phyloP scores from a whole-genome alignment of 2,329 filamentous ascomycete species.

The Venturia oleaginea region DNA sequence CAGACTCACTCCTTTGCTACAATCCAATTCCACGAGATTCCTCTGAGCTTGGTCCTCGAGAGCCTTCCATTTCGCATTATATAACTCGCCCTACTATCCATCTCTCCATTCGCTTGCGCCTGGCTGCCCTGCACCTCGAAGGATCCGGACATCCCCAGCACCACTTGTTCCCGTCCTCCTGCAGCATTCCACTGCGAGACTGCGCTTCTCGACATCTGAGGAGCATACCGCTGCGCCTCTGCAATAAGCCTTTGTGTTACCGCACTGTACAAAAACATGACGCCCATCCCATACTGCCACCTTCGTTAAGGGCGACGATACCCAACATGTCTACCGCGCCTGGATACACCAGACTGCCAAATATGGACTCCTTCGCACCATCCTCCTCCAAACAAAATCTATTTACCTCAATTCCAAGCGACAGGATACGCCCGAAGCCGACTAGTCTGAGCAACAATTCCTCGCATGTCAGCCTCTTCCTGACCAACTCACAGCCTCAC shows the following conservation, averaged over 20 bases:
- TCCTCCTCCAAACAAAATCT: not conserved
- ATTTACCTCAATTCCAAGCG: constrained; percentile 12
- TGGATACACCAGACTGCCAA: not conserved
- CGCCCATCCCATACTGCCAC: not conserved
- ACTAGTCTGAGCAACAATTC: constrained; percentile 18
- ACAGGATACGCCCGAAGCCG: constrained; percentile 9
- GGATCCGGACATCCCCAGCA: not conserved
- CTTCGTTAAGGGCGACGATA: not conserved
- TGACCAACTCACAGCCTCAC: constrained; percentile 4
- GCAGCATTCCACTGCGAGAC: not conserved
- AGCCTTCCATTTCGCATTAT: not conserved
- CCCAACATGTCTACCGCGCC: constrained; percentile 7
- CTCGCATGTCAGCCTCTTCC: constrained; percentile 12
- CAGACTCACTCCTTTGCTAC: not conserved
- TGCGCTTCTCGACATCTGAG: not conserved
- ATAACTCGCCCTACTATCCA: not conserved
- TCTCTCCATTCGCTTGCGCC: not conserved
- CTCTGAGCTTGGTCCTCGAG: not conserved
- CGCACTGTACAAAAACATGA: not conserved
- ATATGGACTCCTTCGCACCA: not conserved
- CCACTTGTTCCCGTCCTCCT: not conserved
- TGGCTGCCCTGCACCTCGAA: not conserved
- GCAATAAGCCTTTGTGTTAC: not conserved
- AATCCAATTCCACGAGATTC: not conserved
- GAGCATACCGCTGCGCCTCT: not conserved